These are phyloP conservation scores for Hypsizygus ulmarius DNA, from an alignment of 1,284 basidiomycete genomes.

Conservation along the genomic window DNA sequence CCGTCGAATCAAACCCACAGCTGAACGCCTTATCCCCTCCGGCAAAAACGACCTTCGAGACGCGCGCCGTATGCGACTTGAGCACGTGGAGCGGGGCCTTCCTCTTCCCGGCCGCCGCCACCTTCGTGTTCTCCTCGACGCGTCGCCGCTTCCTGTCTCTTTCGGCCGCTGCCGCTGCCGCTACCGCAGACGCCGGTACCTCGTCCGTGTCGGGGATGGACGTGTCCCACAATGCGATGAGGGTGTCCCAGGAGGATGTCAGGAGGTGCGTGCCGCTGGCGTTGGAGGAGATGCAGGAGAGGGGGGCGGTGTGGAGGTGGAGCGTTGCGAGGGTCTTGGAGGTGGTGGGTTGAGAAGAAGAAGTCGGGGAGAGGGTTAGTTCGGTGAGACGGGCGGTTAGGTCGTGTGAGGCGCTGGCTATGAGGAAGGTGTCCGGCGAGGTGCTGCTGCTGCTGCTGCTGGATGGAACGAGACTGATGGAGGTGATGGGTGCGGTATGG, in stretches of 20 bases:
- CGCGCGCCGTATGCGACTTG: conserved; percentile 71
- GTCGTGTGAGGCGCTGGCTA: conserved; percentile 85
- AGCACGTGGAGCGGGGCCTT: conserved; percentile 69
- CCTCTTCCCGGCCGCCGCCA: conserved; percentile 34
- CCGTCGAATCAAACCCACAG: conserved; percentile 75
- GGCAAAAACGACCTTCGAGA: conserved; percentile 64
- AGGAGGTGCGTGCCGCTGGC: conserved; percentile 58
- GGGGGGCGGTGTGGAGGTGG: conserved; percentile 72
- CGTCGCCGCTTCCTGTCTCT: conserved; percentile 34
- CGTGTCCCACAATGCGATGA: conserved; percentile 79
- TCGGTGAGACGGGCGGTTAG: conserved; percentile 68
- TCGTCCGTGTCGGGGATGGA: conserved; percentile 62
- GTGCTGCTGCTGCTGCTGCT: conserved; percentile 25
- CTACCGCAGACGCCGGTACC: conserved; percentile 36
- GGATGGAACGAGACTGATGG: conserved; percentile 54
- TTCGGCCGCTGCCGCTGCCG: no score
- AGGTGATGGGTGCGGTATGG: conserved; percentile 73
- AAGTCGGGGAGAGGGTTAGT: conserved; percentile 36
- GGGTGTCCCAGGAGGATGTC: conserved; percentile 76
- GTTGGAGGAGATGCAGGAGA: conserved; percentile 65
- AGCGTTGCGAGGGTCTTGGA: conserved; percentile 54
- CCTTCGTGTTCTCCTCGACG: conserved; percentile 30
- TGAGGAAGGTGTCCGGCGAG: conserved; percentile 37
- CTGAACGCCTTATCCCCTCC: conserved; percentile 49
- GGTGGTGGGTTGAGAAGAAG: conserved; percentile 27